Evolutionary conservation across 2,329 filamentous ascomycete genomes (phyloP).

Genomic region (Colletotrichum lentis): DNA sequence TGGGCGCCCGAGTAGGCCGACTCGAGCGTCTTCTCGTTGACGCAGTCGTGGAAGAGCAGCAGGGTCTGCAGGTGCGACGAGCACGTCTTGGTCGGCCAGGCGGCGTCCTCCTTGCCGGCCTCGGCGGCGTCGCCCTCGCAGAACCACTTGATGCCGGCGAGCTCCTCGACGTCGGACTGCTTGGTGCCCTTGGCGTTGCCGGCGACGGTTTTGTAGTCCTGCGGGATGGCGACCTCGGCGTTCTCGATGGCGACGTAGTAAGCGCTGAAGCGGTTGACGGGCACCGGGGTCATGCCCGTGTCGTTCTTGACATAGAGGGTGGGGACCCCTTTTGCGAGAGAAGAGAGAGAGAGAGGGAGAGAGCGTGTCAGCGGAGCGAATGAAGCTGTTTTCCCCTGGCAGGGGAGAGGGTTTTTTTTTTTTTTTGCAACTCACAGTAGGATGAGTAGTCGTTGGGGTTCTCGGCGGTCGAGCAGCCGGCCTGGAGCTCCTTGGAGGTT

Average conservation of each 20-base stretch:
- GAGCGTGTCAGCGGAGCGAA: too few species aligned
- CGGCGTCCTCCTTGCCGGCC: constrained; percentile 39
- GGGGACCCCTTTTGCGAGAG: constrained; percentile 46
- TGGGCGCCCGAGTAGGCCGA: constrained; percentile 40
- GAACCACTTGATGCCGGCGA: constrained; percentile 40
- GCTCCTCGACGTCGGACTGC: constrained; percentile 36
- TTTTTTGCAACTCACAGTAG: constrained; percentile 51
- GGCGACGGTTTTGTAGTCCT: constrained; percentile 53
- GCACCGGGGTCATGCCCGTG: constrained; percentile 46
- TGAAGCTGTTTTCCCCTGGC: not conserved
- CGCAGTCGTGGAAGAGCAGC: constrained; percentile 42
- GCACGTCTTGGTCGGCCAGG: constrained; percentile 45
- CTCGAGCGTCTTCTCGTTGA: constrained; percentile 40
- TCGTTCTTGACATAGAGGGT: constrained; percentile 50
- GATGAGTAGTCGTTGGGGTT: constrained; percentile 58
- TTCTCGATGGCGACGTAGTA: constrained; percentile 55
- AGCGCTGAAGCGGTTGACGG: constrained; percentile 52
- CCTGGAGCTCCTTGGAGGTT: constrained; percentile 46
- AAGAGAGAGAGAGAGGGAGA: not conserved
- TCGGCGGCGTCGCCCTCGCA: constrained; percentile 46
- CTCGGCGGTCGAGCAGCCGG: constrained; percentile 54
- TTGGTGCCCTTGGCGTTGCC: constrained; percentile 50
- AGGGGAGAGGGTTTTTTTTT: too few species aligned
- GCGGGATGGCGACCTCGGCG: constrained; percentile 55
- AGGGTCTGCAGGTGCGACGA: constrained; percentile 43